Evolutionary conservation across 2,329 filamentous ascomycete species (phyloP).

Genomic region (Achaetomium macrosporum): DNA sequence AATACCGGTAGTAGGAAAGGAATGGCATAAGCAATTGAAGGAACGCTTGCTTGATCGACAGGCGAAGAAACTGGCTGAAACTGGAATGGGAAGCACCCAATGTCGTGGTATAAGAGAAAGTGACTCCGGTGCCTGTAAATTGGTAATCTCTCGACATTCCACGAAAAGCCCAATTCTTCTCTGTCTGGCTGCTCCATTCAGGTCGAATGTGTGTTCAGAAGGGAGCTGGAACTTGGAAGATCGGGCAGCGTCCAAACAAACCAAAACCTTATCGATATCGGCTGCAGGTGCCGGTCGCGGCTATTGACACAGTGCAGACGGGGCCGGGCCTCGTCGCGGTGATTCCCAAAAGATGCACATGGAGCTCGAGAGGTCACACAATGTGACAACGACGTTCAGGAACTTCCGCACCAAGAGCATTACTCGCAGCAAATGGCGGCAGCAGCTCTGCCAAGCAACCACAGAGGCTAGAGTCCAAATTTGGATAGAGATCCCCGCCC

Average conservation of each 20-base stretch:
- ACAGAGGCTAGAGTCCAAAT: constrained; percentile 16
- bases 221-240: background rate
- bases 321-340: constrained; percentile 1
- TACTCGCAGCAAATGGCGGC: constrained; percentile 13
- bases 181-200: background rate
- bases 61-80: constrained; percentile 11
- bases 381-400: constrained; percentile 2
- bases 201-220: background rate
- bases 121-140: background rate
- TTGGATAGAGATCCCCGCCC: constrained; percentile 31
- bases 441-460: constrained; percentile 12
- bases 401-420: constrained; percentile 10
- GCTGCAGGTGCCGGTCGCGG: constrained; percentile 1
- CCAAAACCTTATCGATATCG: constrained; percentile 10
- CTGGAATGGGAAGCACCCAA: background rate
- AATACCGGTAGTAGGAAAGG: background rate
- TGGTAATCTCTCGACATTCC: background rate
- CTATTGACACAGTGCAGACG: constrained; percentile 12
- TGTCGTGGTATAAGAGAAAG: too few relatives aligned
- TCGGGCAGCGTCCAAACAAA: constrained; percentile 7
- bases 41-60: constrained; percentile 11
- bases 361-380: constrained; percentile 4
- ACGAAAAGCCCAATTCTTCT: background rate
- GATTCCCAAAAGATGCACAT: constrained; percentile 3
- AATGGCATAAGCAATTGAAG: background rate